Conservation (phyloP, 805 yeast species). For the Cyberlindnera galapagoensis region DNA sequence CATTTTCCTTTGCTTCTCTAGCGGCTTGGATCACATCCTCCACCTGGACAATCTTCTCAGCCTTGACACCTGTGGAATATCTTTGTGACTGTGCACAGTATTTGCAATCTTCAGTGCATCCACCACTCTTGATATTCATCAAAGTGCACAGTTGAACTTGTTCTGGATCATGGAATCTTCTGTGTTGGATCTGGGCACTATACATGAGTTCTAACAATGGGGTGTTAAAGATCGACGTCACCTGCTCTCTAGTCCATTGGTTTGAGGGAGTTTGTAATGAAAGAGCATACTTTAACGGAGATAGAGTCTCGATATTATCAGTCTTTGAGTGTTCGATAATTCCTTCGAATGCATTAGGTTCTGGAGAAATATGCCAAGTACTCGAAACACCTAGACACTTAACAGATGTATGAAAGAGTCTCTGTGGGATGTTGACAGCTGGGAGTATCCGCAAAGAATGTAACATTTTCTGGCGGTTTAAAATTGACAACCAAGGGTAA, state of each 20-base stretch:
- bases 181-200: constrained; percentile 58
- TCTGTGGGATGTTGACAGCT: no score
- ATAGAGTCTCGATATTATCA: no score
- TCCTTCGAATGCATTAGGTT: no score
- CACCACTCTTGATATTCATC: constrained; percentile 71
- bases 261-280: constrained; percentile 26
- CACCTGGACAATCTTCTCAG: constrained; percentile 53
- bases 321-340: no score
- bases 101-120: constrained; percentile 77
- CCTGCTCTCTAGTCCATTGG: constrained; percentile 56
- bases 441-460: no score
- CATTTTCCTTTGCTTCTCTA: constrained; percentile 56
- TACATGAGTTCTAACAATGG: constrained; percentile 59
- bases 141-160: constrained; percentile 74
- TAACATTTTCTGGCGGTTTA: no score
- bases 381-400: no score
- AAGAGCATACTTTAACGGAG: constrained; percentile 19
- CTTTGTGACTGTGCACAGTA: constrained; percentile 74
- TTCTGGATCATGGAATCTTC: constrained; percentile 58
- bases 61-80: constrained; percentile 64
- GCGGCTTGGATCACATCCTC: constrained; percentile 65
- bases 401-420: no score
- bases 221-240: constrained; percentile 52
- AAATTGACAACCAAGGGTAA: no score
- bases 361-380: no score